These are phyloP conservation scores for Pythium folliculosum DNA, from an alignment of 352 stramenopile species.

Conservation along the genomic window DNA sequence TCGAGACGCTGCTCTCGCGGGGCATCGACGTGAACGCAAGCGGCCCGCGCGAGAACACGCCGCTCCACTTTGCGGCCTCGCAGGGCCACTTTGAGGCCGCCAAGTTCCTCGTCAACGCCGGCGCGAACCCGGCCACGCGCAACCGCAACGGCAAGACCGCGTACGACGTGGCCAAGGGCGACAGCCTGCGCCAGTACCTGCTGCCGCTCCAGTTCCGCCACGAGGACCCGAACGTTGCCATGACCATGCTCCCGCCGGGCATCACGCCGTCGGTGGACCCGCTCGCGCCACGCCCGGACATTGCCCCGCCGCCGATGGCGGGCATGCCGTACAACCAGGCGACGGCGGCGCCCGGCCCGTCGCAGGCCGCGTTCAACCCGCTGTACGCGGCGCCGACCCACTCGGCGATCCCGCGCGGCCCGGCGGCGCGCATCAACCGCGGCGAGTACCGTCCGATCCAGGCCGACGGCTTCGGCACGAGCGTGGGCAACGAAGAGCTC, in stretches of 20 bases:
- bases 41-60: conserved; percentile 76
- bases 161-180: conserved; percentile 86
- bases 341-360: conserved; percentile 20
- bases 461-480: conserved; percentile 88
- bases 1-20: conserved; percentile 71
- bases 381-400: conserved; percentile 80
- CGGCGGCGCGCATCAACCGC: conserved; percentile 51
- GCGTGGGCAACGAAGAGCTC: conserved; percentile 86
- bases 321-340: conserved; percentile 47
- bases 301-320: conserved; percentile 62
- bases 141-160: conserved; percentile 79
- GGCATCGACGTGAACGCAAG: conserved; percentile 70
- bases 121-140: conserved; percentile 75
- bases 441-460: conserved; percentile 85
- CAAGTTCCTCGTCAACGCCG: conserved; percentile 68
- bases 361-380: conserved; percentile 45
- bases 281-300: conserved; percentile 56
- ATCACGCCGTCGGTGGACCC: conserved; percentile 76
- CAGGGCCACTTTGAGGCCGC: conserved; percentile 77
- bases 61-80: conserved; percentile 80
- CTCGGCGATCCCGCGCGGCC: conserved; percentile 74
- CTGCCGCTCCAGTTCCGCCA: conserved; percentile 88
- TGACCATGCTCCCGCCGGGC: conserved; percentile 64
- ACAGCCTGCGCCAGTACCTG: conserved; percentile 83
- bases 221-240: conserved; percentile 69